These are phyloP conservation scores for Metschnikowia baotianmanensis DNA, from an alignment of 805 yeast genomes.

Conservation along the genomic window DNA sequence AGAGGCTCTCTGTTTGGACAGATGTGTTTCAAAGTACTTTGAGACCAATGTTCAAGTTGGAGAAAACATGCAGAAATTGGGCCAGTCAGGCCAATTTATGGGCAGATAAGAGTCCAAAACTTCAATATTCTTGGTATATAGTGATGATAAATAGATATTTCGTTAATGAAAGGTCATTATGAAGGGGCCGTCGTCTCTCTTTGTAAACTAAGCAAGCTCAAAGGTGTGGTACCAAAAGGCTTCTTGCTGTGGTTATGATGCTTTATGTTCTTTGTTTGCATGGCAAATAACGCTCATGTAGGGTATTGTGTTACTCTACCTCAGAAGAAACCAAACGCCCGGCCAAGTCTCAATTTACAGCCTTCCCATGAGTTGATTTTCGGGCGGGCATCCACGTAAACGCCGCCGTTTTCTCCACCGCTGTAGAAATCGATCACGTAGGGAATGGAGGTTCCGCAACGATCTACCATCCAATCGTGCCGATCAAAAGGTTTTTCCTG, in stretches of 20 bases:
- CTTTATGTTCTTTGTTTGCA: no score
- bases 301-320: no score
- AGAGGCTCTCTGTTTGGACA: constrained; percentile 86
- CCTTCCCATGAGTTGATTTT: constrained; percentile 84
- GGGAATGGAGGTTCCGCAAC: constrained; percentile 81
- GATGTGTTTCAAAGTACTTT: constrained; percentile 94
- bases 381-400: constrained; percentile 89
- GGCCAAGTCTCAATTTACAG: constrained; percentile 59
- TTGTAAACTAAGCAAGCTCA: neutral
- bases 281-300: no score
- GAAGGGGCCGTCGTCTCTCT: neutral
- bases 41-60: constrained; percentile 94
- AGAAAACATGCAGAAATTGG: constrained; percentile 57
- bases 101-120: constrained; percentile 41
- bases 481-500: constrained; percentile 85
- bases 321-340: constrained; percentile 50
- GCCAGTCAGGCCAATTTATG: constrained; percentile 47
- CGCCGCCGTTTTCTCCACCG: constrained; percentile 45
- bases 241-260: no score
- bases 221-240: no score
- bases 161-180: neutral
- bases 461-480: constrained; percentile 88
- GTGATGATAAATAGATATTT: constrained; percentile 7
- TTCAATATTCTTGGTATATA: constrained; percentile 7
- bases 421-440: constrained; percentile 90